Base-by-base conservation (phyloP, 2,329 filamentous ascomycete genomes). In the Phialemonium atrogriseum region DNA sequence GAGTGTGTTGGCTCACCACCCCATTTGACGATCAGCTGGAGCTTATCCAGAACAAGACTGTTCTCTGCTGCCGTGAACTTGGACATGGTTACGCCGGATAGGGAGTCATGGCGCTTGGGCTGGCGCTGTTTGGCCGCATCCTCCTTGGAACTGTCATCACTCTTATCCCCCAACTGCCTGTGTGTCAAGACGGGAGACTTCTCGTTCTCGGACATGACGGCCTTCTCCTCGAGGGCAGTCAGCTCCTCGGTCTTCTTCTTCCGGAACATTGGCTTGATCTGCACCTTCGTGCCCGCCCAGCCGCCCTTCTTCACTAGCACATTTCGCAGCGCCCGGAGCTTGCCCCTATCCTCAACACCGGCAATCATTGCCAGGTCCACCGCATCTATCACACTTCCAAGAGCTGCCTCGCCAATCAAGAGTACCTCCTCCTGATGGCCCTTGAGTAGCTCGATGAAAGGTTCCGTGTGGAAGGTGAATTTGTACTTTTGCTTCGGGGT, bases 401-500 rank as follows among this genome's bases (percentile, higher is more conserved):
- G 62, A 1, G 91, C 91, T 23, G 86, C 80, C 52, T 94, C 87
- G 7, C 89, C 89, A 42, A 94, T 91, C 14, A 98, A 72, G 2
- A 98, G 69, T 2, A 98, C 91, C 53, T 98, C 91, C 56, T 96
- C 89, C 49, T 94, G 85, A 48, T 98, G 89, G 0, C 91, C 91
- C 52, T 89, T 94, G 24, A 98, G 73, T 4, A 98, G 68, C 42
- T 94, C 84, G 41, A 98, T 88, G 50, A 98, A 98, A 0, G 91
- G 91, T 40, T 88, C 85, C 0, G 87, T 94, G 51, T 98, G 91
- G 48, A 98, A 96, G 0, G 91, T 98, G 49, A 96, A 98, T 55
- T 98, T 98, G 68, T 95, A 95, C 55, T 98, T 98, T 50, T 98
- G 91, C 60, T 98, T 98, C 3, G 91, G 91, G 2, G 91, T 98